Evolutionary conservation across 108 stramenopile genomes (phyloP).

Genomic region (Nitzschia inconspicua): DNA sequence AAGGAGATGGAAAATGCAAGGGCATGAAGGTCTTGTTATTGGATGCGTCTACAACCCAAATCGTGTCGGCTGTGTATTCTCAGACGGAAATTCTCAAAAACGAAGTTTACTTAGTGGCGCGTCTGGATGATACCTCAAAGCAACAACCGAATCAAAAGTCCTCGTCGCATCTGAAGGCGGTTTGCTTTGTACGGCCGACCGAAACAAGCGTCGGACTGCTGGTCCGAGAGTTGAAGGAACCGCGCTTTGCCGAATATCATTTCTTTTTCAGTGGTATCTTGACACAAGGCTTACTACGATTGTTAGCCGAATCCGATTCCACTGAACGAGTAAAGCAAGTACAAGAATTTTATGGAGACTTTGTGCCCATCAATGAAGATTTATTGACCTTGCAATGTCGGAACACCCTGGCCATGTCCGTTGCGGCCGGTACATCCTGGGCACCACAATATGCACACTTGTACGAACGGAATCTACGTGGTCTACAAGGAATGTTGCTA

Average conservation of each 20-base stretch:
- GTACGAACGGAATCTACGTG: conserved; percentile 85
- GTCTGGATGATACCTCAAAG: conserved; percentile 49
- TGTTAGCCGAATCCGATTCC: conserved; percentile 90
- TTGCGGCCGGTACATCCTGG: conserved; percentile 61
- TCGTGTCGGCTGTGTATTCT: conserved; percentile 82
- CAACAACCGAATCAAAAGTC: conserved; percentile 30
- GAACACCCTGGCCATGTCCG: conserved; percentile 73
- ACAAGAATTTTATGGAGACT: conserved; percentile 98
- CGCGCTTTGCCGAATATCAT: conserved; percentile 95
- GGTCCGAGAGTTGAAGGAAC: conserved; percentile 68
- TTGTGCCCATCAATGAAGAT: conserved; percentile 93
- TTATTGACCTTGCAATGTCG: conserved; percentile 87
- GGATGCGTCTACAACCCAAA: conserved; percentile 89
- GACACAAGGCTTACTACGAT: conserved; percentile 61
- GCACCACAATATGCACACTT: conserved; percentile 58
- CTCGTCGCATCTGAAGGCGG: conserved; percentile 88
- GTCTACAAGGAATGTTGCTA: conserved; percentile 88
- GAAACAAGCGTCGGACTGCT: conserved; percentile 74
- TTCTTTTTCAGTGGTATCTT: conserved; percentile 94
- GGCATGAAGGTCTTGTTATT: conserved; percentile 96
- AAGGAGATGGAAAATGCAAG: conserved; percentile 59
- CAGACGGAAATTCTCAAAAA: conserved; percentile 85
- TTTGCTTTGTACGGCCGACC: conserved; percentile 93
- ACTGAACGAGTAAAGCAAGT: conserved; percentile 88
- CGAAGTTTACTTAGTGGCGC: conserved; percentile 84